phyloP scores from a whole-genome alignment of 108 stramenopile genomes.

The Fistulifera solaris region DNA sequence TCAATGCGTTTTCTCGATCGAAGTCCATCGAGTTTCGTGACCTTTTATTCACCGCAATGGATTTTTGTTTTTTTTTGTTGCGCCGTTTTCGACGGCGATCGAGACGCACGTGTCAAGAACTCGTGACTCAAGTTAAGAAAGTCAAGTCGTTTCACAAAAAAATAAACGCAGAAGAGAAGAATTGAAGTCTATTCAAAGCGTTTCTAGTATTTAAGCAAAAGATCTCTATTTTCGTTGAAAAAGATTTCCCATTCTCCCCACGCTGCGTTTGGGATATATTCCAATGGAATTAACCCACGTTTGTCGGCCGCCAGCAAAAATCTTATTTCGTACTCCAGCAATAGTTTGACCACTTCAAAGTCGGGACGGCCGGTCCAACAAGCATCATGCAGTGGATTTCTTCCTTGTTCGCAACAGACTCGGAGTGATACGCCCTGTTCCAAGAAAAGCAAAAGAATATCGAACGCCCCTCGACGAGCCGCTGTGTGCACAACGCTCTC shows the following conservation, averaged over 20 bases:
- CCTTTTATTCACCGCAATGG: too few relatives aligned
- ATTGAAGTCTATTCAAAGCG: too few relatives aligned
- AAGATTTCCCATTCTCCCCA: constrained; percentile 57
- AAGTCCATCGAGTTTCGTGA: too few relatives aligned
- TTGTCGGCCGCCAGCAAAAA: constrained; percentile 25
- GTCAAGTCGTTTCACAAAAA: too few relatives aligned
- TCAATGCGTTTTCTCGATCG: too few relatives aligned
- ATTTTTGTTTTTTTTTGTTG: too few relatives aligned
- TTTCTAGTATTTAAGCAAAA: too few relatives aligned
- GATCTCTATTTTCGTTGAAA: constrained; percentile 22
- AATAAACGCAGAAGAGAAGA: too few relatives aligned
- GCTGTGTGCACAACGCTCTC: constrained; percentile 77
- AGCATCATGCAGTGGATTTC: constrained; percentile 71
- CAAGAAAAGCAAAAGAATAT: constrained; percentile 41
- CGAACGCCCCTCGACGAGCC: constrained; percentile 41
- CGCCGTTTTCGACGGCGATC: too few relatives aligned
- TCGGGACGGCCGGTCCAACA: constrained; percentile 58
- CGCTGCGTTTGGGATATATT: constrained; percentile 51
- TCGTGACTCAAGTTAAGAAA: too few relatives aligned
- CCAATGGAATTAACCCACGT: constrained; percentile 56
- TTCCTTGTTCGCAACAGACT: constrained; percentile 58
- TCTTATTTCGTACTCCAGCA: constrained; percentile 20
- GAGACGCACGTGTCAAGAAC: too few relatives aligned
- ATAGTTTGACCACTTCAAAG: constrained; percentile 21
- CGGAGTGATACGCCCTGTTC: constrained; percentile 36